Evolutionary conservation across 75 land plant genomes (phyloP), one percentile per base, ranked within the genome.

Genomic region (Selaginella moellendorffii): DNA sequence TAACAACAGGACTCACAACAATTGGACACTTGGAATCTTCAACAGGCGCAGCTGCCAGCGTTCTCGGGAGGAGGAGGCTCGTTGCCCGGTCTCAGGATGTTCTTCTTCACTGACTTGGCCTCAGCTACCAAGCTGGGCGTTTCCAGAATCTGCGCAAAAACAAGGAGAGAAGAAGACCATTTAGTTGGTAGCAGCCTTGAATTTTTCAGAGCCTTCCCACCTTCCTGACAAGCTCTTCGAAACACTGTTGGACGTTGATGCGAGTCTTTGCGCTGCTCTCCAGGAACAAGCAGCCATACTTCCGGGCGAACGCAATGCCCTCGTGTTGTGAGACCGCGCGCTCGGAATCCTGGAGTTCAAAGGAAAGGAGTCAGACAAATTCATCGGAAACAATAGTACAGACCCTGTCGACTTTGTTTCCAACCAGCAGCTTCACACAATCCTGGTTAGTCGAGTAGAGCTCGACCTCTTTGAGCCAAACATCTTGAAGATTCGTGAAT

Each of bases 221-320:
- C 86, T 88, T 92, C 54, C 77, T 54, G 5, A 83, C 87, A 56
- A 92, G 85, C 68, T 92, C 96, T 54, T 85, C 80, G 75, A 92
- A 92, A 68, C 90, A 85, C 10, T 75, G 70, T 61, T 88, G 91
- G 52, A 92, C 97, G 70, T 92, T 92, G 70, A 79, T 73, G 25
- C 96, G 67, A 0, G 96, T 92, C 66, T 80, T 85, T 46, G 97
- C 97, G 76, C 97, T 92, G 54, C 96, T 81, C 63, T 92, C 97
- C 24, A 85, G 75, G 72, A 85, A 92, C 53, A 83, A 63, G 60
- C 80, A 72, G 19, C 85, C 87, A 73, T 61, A 73, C 67, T 85
- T 78, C 62, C 79, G 63, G 23, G 96, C 96, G 29, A 92, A 78
- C 17, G 83, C 83, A 30, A 80, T 69, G 5, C 97, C 97, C 31